Conservation (phyloP, 1,284 basidiomycete genomes). For the Amylostereum areolatum region DNA sequence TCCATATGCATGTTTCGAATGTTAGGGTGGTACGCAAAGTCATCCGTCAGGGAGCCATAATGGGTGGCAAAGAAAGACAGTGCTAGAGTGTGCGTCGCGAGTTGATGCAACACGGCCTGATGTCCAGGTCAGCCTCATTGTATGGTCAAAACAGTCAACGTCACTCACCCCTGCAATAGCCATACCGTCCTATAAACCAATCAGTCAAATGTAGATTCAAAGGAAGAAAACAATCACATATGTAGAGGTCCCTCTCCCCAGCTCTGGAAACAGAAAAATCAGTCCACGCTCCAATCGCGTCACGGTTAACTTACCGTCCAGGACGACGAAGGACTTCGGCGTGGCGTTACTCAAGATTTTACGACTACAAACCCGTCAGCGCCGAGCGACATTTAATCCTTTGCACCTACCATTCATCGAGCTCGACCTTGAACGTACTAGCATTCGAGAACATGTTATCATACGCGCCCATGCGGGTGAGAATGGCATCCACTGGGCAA, state of each 20-base stretch:
- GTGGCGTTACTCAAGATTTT: slow-evolving; percentile 90
- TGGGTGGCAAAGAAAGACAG: slow-evolving; percentile 85
- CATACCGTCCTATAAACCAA: slow-evolving; percentile 76
- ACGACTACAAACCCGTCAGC: slow-evolving; percentile 44
- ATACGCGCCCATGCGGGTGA: slow-evolving; percentile 98
- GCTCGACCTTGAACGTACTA: slow-evolving; percentile 94
- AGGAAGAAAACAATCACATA: slow-evolving; percentile 49
- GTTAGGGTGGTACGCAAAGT: slow-evolving; percentile 87
- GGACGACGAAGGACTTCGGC: slow-evolving; percentile 85
- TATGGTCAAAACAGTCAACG: slow-evolving; percentile 4
- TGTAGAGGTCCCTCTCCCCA: slow-evolving; percentile 84
- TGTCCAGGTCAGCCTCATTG: slow-evolving; percentile 6
- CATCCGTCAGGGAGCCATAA: slow-evolving; percentile 83
- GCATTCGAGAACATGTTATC: slow-evolving; percentile 96
- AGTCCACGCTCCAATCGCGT: neutral
- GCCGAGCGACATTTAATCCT: neutral
- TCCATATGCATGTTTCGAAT: slow-evolving; percentile 94
- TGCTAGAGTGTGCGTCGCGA: slow-evolving; percentile 86
- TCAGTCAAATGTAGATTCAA: slow-evolving; percentile 3
- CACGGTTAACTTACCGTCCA: slow-evolving; percentile 71
- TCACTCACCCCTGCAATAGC: slow-evolving; percentile 76
- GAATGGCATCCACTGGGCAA: slow-evolving; percentile 88
- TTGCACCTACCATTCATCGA: slow-evolving; percentile 79
- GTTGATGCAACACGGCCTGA: slow-evolving; percentile 85
- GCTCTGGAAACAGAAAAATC: slow-evolving; percentile 43